phyloP scores from a whole-genome alignment of 805 yeast species.

The Komagataella mondaviorum region DNA sequence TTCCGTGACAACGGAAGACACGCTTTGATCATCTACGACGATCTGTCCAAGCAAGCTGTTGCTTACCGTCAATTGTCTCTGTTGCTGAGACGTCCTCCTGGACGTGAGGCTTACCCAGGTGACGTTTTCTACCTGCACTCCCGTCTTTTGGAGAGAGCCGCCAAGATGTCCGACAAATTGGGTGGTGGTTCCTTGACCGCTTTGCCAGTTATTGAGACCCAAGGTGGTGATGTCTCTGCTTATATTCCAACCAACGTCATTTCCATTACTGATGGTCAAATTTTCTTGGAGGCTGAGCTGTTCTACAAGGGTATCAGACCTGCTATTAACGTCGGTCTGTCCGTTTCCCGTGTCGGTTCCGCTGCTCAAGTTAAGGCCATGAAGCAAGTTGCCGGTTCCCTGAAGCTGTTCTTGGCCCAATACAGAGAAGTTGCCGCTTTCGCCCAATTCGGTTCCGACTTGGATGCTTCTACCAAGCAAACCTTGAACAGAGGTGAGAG shows the following conservation, averaged over 20 bases:
- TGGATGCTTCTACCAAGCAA: constrained; percentile 99
- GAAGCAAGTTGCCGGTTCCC: constrained; percentile 99
- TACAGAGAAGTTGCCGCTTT: constrained; percentile 99
- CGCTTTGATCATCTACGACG: constrained; percentile 94
- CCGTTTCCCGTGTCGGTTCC: constrained; percentile 99
- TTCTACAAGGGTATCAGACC: constrained; percentile 99
- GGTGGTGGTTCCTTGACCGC: constrained; percentile 96
- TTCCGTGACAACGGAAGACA: constrained; percentile 99
- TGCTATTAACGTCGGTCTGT: constrained; percentile 98
- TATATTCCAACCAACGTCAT: constrained; percentile 96
- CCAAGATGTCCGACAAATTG: constrained; percentile 80
- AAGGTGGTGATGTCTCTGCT: constrained; percentile 98
- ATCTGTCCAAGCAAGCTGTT: constrained; percentile 98
- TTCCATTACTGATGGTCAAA: constrained; percentile 96
- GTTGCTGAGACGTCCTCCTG: constrained; percentile 94
- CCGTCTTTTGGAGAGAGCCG: constrained; percentile 93
- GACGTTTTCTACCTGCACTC: constrained; percentile 94
- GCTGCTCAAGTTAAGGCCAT: constrained; percentile 99
- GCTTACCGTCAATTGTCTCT: constrained; percentile 99
- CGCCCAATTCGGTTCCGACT: constrained; percentile 99
- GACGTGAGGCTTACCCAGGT: constrained; percentile 96
- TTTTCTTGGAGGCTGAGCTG: constrained; percentile 97
- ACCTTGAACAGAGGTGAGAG: constrained; percentile 99
- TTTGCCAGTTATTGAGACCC: constrained; percentile 93
- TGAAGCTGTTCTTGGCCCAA: constrained; percentile 99